A percentile compares a stretch with the other conserved stretches of the same genome.
These are phyloP conservation scores for Mucor plumbeus DNA, from an alignment of 371 early-diverging fungal species.

Conservation along the genomic window DNA sequence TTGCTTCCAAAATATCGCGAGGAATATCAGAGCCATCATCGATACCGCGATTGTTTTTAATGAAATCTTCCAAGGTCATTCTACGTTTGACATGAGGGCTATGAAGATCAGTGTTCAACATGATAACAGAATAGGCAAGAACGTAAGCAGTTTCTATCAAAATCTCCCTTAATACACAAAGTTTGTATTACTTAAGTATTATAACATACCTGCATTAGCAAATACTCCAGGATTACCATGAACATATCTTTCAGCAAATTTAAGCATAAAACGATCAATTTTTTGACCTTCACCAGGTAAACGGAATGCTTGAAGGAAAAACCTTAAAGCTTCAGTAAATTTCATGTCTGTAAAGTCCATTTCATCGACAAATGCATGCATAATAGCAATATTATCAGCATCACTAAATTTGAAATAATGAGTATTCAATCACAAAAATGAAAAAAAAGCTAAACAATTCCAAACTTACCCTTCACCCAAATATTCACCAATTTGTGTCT, in stretches of 20 bases:
- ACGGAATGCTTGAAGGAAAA: slow-evolving; percentile 93
- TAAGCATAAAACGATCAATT: slow-evolving; percentile 97
- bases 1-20: slow-evolving; percentile 64
- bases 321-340: slow-evolving; percentile 87
- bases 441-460: background rate
- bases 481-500: slow-evolving; percentile 91
- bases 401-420: slow-evolving; percentile 48
- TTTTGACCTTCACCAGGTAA: slow-evolving; percentile 98
- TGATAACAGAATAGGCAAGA: slow-evolving; percentile 92
- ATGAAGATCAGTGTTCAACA: slow-evolving; percentile 97
- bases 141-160: slow-evolving; percentile 87
- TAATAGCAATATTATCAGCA: slow-evolving; percentile 84
- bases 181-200: no score
- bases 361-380: slow-evolving; percentile 94
- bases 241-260: slow-evolving; percentile 94
- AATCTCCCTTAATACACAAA: no score
- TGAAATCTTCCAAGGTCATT: slow-evolving; percentile 93
- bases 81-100: slow-evolving; percentile 89
- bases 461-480: slow-evolving; percentile 82
- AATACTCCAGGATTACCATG: slow-evolving; percentile 77
- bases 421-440: background rate
- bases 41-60: slow-evolving; percentile 94
- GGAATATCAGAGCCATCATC: slow-evolving; percentile 86
- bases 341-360: slow-evolving; percentile 81
- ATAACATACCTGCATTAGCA: slow-evolving; percentile 67